Evolutionary conservation across 2,329 filamentous ascomycete species (phyloP).

Genomic region (Sclerotinia glacialis): DNA sequence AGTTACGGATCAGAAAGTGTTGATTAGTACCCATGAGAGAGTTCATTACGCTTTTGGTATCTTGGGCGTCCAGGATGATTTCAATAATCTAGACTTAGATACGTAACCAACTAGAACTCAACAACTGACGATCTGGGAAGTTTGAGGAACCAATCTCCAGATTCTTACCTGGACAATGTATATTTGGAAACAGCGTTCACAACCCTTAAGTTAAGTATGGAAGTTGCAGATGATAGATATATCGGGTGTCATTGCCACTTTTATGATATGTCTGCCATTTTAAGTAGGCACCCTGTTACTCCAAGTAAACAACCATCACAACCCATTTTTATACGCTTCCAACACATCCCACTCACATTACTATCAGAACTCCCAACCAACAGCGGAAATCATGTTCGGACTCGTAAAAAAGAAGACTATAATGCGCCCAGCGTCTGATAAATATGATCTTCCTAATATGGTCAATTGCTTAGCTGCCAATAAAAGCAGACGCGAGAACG

Average conservation of each 20-base stretch:
- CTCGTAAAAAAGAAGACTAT: not conserved
- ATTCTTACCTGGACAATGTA: not conserved
- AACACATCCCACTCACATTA: not conserved
- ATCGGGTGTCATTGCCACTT: not conserved
- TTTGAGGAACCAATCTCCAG: not conserved
- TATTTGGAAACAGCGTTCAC: too few species aligned
- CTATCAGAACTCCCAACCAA: too few species aligned
- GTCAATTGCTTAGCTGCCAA: not conserved
- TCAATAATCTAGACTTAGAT: slow-evolving; percentile 58
- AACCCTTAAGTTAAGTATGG: not conserved
- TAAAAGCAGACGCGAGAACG: slow-evolving; percentile 9
- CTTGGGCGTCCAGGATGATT: slow-evolving; percentile 72
- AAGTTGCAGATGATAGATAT: not conserved
- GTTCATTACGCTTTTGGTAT: slow-evolving; percentile 76
- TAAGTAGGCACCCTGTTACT: not conserved
- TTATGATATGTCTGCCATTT: not conserved
- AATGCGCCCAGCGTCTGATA: not conserved
- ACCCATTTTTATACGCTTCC: not conserved
- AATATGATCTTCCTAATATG: not conserved
- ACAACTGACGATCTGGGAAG: not conserved
- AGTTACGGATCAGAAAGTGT: slow-evolving; percentile 53
- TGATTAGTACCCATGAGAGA: slow-evolving; percentile 60
- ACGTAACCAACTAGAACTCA: not conserved
- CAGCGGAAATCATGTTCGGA: not conserved
- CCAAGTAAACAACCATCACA: not conserved